These are phyloP conservation scores for Hygrocybe punicea DNA, from an alignment of 768 basidiomycete species.

Conservation along the genomic window DNA sequence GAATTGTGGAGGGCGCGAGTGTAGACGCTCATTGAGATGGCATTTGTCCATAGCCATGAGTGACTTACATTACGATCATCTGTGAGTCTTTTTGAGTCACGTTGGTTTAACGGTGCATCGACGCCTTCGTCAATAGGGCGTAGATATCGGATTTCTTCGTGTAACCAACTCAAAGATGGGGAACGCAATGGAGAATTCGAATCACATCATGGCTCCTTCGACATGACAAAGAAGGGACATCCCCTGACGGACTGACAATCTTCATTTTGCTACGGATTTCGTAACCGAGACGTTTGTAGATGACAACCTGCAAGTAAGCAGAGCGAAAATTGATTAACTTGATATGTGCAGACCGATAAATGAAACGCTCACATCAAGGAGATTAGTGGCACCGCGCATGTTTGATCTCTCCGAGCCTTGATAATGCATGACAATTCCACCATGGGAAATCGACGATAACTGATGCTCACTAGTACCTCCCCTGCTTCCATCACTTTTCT, in stretches of 20 bases:
- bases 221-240: not conserved
- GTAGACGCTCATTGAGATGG: constrained; percentile 1
- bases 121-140: no score
- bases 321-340: no score
- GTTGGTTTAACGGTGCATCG: no score
- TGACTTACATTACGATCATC: no score
- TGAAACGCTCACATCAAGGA: not conserved
- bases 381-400: not conserved
- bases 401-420: not conserved
- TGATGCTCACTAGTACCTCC: not conserved
- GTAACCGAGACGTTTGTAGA: not conserved
- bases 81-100: no score
- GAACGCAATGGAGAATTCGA: not conserved
- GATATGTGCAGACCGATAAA: no score
- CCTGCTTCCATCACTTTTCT: not conserved
- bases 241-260: not conserved
- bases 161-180: no score
- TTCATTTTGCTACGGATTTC: not conserved
- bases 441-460: not conserved
- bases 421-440: not conserved
- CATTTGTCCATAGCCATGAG: not conserved
- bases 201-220: not conserved
- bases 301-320: not conserved
- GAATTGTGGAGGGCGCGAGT: constrained; percentile 35
- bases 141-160: no score